Conservation (phyloP, 371 early-diverging fungal genomes). For the Phascolomyces articulosus region DNA sequence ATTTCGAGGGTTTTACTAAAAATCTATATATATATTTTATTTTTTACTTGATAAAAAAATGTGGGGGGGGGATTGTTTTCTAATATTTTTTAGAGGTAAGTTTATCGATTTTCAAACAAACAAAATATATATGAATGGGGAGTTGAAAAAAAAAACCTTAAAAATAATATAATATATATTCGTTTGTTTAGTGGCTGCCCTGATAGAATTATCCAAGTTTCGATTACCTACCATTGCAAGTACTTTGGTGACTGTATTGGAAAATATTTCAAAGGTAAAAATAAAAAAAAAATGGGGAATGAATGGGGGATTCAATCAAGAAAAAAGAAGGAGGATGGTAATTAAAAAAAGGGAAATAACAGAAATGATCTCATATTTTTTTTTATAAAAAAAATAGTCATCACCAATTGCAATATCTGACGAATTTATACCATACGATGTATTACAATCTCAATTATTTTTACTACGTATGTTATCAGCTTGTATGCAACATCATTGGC, state of each 20-base stretch:
- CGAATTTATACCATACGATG: constrained; percentile 56
- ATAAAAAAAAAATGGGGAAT: neutral
- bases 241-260: constrained; percentile 56
- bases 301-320: neutral
- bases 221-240: constrained; percentile 54
- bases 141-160: neutral
- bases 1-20: neutral
- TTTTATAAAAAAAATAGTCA: constrained; percentile 19
- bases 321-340: neutral
- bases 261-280: constrained; percentile 61
- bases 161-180: neutral
- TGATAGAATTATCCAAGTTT: constrained; percentile 62
- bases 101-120: no score
- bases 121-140: no score
- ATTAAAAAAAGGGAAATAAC: no score
- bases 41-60: constrained; percentile 2
- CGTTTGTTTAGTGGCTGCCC: constrained; percentile 43
- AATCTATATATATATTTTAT: neutral
- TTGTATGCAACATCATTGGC: constrained; percentile 77
- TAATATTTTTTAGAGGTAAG: no score
- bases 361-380: no score
- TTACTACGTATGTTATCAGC: constrained; percentile 69
- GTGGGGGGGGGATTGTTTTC: no score
- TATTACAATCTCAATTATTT: constrained; percentile 76
- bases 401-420: constrained; percentile 45